Evolutionary conservation across 2,329 filamentous ascomycete genomes (phyloP).

Genomic region (Pezicula rhizophila): DNA sequence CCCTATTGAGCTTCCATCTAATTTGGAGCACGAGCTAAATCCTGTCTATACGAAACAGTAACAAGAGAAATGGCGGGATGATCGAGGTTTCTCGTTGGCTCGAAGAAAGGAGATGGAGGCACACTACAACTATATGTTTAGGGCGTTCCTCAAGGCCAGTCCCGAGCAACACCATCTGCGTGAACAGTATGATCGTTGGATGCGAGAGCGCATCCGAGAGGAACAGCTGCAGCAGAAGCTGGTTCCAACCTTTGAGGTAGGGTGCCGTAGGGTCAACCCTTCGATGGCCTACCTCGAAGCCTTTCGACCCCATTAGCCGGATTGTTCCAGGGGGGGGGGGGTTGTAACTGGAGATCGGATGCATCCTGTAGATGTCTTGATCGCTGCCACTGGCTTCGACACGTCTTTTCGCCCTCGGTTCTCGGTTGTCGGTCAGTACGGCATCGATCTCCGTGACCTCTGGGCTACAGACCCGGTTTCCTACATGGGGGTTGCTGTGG

Average conservation of each 20-base stretch:
- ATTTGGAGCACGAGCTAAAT: neutral
- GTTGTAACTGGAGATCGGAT: slow-evolving; percentile 18
- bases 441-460: slow-evolving; percentile 2
- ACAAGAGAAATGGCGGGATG: slow-evolving; percentile 31
- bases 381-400: slow-evolving; percentile 26
- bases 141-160: slow-evolving; percentile 29
- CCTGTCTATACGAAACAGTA: slow-evolving; percentile 29
- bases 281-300: slow-evolving; percentile 30
- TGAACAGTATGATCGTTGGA: slow-evolving; percentile 14
- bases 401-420: slow-evolving; percentile 15
- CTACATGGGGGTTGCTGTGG: slow-evolving; percentile 7
- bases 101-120: neutral
- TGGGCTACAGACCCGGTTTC: slow-evolving; percentile 8
- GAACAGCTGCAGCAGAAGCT: slow-evolving; percentile 15
- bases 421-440: slow-evolving; percentile 8
- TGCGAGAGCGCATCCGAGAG: slow-evolving; percentile 29
- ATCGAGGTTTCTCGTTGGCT: slow-evolving; percentile 2
- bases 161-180: neutral
- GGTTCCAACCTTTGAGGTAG: slow-evolving; percentile 34
- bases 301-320: slow-evolving; percentile 15
- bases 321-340: slow-evolving; percentile 29
- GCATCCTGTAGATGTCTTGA: slow-evolving; percentile 22
- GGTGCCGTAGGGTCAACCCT: slow-evolving; percentile 33
- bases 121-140: slow-evolving; percentile 20
- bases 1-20: slow-evolving; percentile 14